phyloP scores from a whole-genome alignment of 78 protist genomes.

The Planoprotostelium fungivorum region DNA sequence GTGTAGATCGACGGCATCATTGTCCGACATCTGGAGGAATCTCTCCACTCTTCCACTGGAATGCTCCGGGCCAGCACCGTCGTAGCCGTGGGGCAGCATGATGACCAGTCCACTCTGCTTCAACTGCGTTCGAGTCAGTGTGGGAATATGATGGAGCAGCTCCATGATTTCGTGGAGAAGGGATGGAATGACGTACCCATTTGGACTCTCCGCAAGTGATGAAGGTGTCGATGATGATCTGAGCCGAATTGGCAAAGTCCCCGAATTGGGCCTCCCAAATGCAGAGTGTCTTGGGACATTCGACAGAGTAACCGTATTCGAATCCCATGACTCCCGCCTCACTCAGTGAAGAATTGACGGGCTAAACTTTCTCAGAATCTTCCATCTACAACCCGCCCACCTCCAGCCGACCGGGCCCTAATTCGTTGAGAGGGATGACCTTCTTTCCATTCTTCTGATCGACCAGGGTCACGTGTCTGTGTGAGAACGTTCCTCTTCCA shows the following conservation, averaged over 20 bases:
- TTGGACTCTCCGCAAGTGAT: constrained; percentile 59
- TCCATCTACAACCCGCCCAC: neutral
- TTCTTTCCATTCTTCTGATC: constrained; percentile 54
- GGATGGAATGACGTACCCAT: constrained; percentile 59
- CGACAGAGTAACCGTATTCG: constrained; percentile 81
- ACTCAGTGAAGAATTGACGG: constrained; percentile 39
- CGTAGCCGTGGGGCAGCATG: constrained; percentile 89
- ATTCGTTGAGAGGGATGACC: constrained; percentile 43
- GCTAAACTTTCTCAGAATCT: neutral
- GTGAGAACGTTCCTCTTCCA: constrained; percentile 92
- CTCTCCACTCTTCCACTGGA: constrained; percentile 84
- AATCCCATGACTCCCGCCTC: constrained; percentile 86
- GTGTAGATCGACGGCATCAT: constrained; percentile 30
- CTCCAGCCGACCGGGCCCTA: neutral
- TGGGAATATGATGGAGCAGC: too few relatives aligned
- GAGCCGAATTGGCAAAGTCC: constrained; percentile 87
- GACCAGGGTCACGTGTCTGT: constrained; percentile 77
- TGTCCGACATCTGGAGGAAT: constrained; percentile 75
- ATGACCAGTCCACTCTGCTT: constrained; percentile 66
- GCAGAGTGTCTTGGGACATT: constrained; percentile 74
- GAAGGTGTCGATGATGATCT: constrained; percentile 82
- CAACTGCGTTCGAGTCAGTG: neutral
- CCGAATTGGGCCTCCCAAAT: constrained; percentile 97
- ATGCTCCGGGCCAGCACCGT: constrained; percentile 96
- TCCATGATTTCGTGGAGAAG: too few relatives aligned